Base-by-base conservation (phyloP, 202 grass and related monocot genomes). In the Carex arenaria region DNA sequence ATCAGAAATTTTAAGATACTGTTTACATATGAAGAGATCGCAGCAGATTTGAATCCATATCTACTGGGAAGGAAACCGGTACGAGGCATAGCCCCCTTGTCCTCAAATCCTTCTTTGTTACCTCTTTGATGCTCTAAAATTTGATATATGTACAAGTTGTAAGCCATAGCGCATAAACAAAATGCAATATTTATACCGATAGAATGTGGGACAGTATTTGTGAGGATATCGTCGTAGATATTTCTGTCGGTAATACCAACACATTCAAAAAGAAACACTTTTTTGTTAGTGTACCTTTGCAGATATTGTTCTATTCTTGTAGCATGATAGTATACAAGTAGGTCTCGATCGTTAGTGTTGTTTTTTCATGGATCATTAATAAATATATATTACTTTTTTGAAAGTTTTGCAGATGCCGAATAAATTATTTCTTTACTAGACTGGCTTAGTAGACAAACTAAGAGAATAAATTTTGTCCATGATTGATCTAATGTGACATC, bases 51-150 rank as follows among this genome's bases (percentile, higher is more conserved):
- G 26, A 1, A 26, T 26, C 26, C 26, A 26, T 26, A 26, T 26
- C 26, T 26, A 0, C 0, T 5, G 91, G 89, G 87, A 87, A 90
- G 86, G 90, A 93, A 40, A 95, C 86, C 0, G 95, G 95, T 28
- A 98, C 89, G 7, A 98, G 93, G 86, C 95, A 98, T 28, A 95
- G 31, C 10, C 95, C 95, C 85, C 89, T 93, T 56, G 91, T 98
- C 83, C 69, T 90, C 66, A 98, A 67, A 80, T 93, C 92, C 80
- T 85, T 94, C 84, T 85, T 91, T 31, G 84, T 89, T 26, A 74
- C 82, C 42, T 68, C 64, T 72, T 32, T 79, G 64, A 36, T 84
- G 60, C 90, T 77, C 86, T 90, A 82, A 53, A 71, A 53, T 65
- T 18, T 6, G 38, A 40, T 5, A 67, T 17, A 52, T 59, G 63